Evolutionary conservation across 352 stramenopile species (phyloP).

Genomic region (Globisporangium yorkense): DNA sequence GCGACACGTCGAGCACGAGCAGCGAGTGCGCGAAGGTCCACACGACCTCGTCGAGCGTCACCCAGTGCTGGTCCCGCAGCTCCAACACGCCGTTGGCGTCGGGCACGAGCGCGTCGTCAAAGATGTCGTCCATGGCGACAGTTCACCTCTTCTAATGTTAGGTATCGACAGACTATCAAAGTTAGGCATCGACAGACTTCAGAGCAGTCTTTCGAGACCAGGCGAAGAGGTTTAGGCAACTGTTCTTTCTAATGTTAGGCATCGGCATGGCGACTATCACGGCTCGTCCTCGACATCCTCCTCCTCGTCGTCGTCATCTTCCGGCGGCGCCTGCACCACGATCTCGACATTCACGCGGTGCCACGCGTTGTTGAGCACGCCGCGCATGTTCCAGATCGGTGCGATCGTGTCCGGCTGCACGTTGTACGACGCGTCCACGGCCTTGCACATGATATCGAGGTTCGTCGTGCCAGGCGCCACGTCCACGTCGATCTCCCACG

Average conservation of each 20-base stretch:
- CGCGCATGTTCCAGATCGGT: conserved; percentile 97
- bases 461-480: conserved; percentile 36
- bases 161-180: no score
- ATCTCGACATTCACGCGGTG: conserved; percentile 75
- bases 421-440: conserved; percentile 94
- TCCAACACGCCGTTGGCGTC: conserved; percentile 70
- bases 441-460: conserved; percentile 91
- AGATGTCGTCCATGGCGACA: conserved; percentile 57
- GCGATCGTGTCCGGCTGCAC: conserved; percentile 93
- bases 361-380: conserved; percentile 97
- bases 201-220: no score
- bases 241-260: no score
- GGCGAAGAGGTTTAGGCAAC: no score
- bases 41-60: conserved; percentile 74
- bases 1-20: conserved; percentile 61
- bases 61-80: conserved; percentile 73
- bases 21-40: conserved; percentile 61
- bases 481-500: conserved; percentile 91
- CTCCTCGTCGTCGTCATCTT: conserved; percentile 26
- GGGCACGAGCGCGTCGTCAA: conserved; percentile 52
- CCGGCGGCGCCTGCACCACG: conserved; percentile 2
- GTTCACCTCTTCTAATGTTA: no score
- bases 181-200: no score
- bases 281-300: conserved; percentile 20
- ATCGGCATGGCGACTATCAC: no score